Base-by-base conservation (phyloP, 805 yeast genomes). In the Limtongia smithiae region DNA sequence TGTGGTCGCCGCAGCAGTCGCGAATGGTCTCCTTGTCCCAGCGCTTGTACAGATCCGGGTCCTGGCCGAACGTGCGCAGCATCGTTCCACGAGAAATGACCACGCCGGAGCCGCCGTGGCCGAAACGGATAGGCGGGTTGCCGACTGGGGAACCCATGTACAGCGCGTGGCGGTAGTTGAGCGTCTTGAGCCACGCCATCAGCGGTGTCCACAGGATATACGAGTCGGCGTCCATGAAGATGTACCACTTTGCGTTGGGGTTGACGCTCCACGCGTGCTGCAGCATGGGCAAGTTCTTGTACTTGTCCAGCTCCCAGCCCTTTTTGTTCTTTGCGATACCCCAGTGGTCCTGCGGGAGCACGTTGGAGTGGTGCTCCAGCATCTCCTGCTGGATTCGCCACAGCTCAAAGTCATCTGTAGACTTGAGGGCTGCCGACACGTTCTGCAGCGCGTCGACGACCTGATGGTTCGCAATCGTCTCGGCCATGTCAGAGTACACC, bases 71-170 rank as follows among this genome's bases (percentile, higher is more conserved):
- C 18, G 67, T 54, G 20, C 46, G 46, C 21, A 60, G 56, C 65
- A 68, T 58, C 4, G 70, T 66, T 3, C 64, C 66, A 1, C 62
- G 59, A 14, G 70, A 65, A 3, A 67, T 44, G 2, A 66, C 63
- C 1, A 66, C 65, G 1, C 68, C 72, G 2, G 66, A 55, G 9
- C 72, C 73, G 7, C 73, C 72, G 47, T 68, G 71, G 11, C 68
- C 71, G 49, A 68, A 69, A 32, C 43, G 42, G 12, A 45, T 41
- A 20, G 54, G 59, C 6, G 50, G 56, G 28, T 43, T 8, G 46
- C 51, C 42, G 15, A 64, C 66, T 0, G 61, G 57, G 0, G 61
- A 48, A 2, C 72, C 72, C 34, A 67, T 46, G 48, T 68, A 69
- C 21, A 53, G 44, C 15, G 62, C 57, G 33, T 66, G 57, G 15